phyloP scores from a whole-genome alignment of 192 early-diverging fungal species.

The Funneliformis mosseae region DNA sequence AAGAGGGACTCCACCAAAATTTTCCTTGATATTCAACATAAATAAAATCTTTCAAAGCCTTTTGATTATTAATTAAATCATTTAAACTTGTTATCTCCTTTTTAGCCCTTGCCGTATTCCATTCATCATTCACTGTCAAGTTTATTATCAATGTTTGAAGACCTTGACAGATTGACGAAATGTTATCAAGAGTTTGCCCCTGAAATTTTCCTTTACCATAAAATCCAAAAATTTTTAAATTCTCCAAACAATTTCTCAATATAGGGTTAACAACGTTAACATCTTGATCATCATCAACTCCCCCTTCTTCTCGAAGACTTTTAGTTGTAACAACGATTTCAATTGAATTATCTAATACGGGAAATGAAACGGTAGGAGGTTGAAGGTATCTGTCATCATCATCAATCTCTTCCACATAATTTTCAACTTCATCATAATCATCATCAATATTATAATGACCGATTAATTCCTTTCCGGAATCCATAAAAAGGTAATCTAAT shows the following conservation, averaged over 20 bases:
- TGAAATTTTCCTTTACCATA: neutral
- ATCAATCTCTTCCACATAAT: neutral
- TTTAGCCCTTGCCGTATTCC: neutral
- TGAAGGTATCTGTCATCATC: neutral
- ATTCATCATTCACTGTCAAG: slow-evolving; percentile 10
- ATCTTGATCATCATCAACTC: neutral
- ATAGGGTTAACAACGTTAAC: neutral
- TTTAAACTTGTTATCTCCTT: neutral
- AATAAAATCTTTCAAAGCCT: slow-evolving; percentile 5
- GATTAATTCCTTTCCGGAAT: neutral
- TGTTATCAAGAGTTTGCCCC: neutral
- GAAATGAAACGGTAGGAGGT: neutral
- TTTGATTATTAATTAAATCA: slow-evolving; percentile 13
- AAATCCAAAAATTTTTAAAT: slow-evolving; percentile 14
- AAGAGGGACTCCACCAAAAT: slow-evolving; percentile 2
- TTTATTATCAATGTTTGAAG: neutral
- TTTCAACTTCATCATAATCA: neutral
- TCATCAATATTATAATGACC: neutral
- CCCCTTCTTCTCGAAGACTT: neutral
- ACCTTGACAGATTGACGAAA: neutral
- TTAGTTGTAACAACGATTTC: neutral
- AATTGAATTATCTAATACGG: neutral
- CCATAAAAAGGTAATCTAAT: neutral
- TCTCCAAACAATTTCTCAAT: slow-evolving; percentile 11
- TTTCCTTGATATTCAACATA: slow-evolving; percentile 17